These are phyloP conservation scores for Chrysanthemum seticuspe DNA, from an alignment of 129 eudicot species.

Conservation along the genomic window DNA sequence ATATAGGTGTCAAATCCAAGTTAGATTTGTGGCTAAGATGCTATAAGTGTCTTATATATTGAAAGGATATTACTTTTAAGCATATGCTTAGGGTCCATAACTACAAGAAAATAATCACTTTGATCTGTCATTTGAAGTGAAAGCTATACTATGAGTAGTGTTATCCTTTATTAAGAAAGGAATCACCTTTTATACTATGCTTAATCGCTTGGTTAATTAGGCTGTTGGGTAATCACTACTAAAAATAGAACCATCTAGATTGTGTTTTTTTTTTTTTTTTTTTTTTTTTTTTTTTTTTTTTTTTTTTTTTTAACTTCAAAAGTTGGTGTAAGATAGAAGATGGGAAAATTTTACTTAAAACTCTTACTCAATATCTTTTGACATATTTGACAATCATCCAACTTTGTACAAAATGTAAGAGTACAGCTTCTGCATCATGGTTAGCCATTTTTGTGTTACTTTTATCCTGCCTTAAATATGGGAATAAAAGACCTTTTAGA, in stretches of 20 bases:
- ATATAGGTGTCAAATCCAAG: conserved; percentile 17
- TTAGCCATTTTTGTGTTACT: background rate
- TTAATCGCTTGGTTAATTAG: conserved; percentile 18
- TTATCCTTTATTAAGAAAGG: conserved; percentile 31
- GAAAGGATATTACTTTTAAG: conserved; percentile 15
- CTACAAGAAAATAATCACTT: conserved; percentile 20
- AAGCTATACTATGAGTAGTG: conserved; percentile 28
- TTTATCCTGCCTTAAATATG: background rate
- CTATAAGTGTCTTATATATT: conserved; percentile 10
- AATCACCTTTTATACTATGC: conserved; percentile 36
- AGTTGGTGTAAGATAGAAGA: conserved; percentile 8
- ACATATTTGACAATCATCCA: conserved; percentile 11
- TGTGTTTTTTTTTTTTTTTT: no score
- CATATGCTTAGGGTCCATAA: conserved; percentile 26
- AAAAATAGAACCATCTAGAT: conserved; percentile 20
- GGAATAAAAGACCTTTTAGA: no score
- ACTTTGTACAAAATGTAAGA: background rate
- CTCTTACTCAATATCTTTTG: conserved; percentile 4
- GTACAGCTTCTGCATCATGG: background rate
- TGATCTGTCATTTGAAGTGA: conserved; percentile 24
- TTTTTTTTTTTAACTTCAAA: conserved; percentile 3
- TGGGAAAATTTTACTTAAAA: conserved; percentile 9
- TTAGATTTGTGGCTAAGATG: conserved; percentile 7
- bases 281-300: no score
- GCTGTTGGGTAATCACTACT: conserved; percentile 21